Percentiles rank a stretch among this genome's conserved stretches.
These are phyloP conservation scores for Aphanocladium album DNA, from an alignment of 2,329 filamentous ascomycete species.

Conservation along the genomic window DNA sequence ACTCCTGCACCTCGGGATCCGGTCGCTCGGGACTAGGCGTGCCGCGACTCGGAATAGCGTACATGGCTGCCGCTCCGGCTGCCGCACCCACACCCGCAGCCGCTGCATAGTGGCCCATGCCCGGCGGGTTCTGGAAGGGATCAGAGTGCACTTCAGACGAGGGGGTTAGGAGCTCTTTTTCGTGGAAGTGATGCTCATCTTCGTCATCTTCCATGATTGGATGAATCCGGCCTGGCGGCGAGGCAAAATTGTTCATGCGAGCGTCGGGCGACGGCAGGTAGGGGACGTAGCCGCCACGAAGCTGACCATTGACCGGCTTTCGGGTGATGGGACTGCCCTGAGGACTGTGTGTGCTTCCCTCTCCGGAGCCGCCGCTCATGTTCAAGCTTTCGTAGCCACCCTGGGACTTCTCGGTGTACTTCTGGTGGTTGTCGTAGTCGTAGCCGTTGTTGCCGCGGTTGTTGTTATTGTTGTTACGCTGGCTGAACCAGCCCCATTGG, in stretches of 20 bases:
- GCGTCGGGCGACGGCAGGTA: conserved; percentile 19
- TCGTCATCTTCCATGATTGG: conserved; percentile 57
- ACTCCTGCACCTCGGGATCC: conserved; percentile 53
- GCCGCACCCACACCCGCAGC: conserved; percentile 16
- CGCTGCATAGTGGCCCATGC: conserved; percentile 2
- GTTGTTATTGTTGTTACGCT: not conserved
- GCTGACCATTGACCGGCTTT: conserved; percentile 28
- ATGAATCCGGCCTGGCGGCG: conserved; percentile 42
- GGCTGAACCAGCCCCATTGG: conserved; percentile 29
- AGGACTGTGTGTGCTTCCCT: not conserved
- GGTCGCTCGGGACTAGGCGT: conserved; percentile 39
- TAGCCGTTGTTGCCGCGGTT: not conserved
- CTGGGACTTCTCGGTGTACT: conserved; percentile 31
- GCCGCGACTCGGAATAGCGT: conserved; percentile 25
- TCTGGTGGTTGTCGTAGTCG: not conserved
- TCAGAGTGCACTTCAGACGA: conserved; percentile 38
- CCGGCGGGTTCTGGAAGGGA: conserved; percentile 45
- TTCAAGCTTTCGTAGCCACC: conserved; percentile 45
- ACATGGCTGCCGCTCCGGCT: conserved; percentile 8
- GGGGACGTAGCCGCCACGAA: conserved; percentile 29
- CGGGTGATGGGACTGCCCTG: conserved; percentile 23
- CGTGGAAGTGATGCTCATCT: conserved; percentile 35
- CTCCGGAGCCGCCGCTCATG: conserved; percentile 24
- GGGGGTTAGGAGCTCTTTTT: conserved; percentile 27
- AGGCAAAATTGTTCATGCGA: conserved; percentile 24